These are phyloP conservation scores for Penicillium soppii DNA, from an alignment of 495 filamentous ascomycete species.

Conservation along the genomic window DNA sequence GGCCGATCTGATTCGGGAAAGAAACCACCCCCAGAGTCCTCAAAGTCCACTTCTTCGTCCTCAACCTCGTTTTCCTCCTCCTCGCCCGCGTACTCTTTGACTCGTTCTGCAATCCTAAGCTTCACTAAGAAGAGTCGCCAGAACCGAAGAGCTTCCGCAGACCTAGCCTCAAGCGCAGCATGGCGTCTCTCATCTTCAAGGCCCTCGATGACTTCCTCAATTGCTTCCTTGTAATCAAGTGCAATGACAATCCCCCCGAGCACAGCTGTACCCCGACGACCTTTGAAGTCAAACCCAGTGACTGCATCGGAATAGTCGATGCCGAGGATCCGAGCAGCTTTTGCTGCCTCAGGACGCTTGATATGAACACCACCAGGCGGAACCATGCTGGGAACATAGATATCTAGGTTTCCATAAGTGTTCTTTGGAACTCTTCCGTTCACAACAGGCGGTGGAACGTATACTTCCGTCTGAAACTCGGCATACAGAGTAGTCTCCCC, in stretches of 20 bases:
- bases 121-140: conserved; percentile 78
- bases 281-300: conserved; percentile 84
- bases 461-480: conserved; percentile 71
- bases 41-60: conserved; percentile 17
- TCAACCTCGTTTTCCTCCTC: conserved; percentile 39
- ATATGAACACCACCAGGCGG: conserved; percentile 78
- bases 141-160: conserved; percentile 57
- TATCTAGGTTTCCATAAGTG: conserved; percentile 81
- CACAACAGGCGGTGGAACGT: conserved; percentile 71
- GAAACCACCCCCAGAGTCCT: conserved; percentile 37
- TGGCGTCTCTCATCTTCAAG: conserved; percentile 61
- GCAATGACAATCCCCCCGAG: conserved; percentile 75
- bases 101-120: conserved; percentile 74
- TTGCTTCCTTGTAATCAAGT: conserved; percentile 64
- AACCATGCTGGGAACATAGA: conserved; percentile 92
- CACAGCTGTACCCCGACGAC: conserved; percentile 77
- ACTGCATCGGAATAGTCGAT: conserved; percentile 89
- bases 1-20: conserved; percentile 48
- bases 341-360: conserved; percentile 60
- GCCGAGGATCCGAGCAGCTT: conserved; percentile 72
- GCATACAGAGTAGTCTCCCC: conserved; percentile 62
- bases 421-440: conserved; percentile 81
- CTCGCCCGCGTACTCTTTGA: conserved; percentile 61
- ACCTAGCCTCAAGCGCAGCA: conserved; percentile 55
- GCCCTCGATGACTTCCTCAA: conserved; percentile 63